phyloP scores from a whole-genome alignment of 371 early-diverging fungal genomes.

The Dinochytrium kinnereticum region DNA sequence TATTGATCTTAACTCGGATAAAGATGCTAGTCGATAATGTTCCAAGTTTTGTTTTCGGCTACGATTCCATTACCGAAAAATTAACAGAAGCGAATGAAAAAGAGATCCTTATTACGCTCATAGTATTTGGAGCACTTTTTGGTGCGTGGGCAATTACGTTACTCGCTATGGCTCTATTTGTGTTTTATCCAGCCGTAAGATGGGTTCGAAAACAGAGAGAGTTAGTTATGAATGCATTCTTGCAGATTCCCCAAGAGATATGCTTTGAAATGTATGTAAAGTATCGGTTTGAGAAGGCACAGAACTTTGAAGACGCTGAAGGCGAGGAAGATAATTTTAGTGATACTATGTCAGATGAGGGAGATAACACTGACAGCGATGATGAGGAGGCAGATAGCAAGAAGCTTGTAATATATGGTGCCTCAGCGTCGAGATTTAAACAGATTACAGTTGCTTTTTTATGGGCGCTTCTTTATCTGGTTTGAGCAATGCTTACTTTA shows the following conservation, averaged over 20 bases:
- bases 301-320: not conserved
- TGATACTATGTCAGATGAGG: not conserved
- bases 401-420: not conserved
- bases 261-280: conserved; percentile 1
- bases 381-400: not conserved
- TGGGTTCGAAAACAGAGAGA: not conserved
- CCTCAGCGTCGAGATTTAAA: not conserved
- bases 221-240: not conserved
- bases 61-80: not conserved
- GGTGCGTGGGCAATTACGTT: not conserved
- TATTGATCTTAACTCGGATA: not conserved
- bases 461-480: not conserved
- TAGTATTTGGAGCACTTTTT: not conserved
- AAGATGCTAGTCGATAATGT: not conserved
- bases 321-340: not conserved
- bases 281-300: conserved; percentile 3
- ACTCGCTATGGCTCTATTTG: not conserved
- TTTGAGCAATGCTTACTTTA: not conserved
- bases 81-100: not conserved
- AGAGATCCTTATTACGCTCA: not conserved
- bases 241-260: not conserved
- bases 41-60: not conserved
- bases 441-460: not conserved
- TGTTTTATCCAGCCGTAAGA: not conserved
- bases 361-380: conserved; percentile 4